Evolutionary conservation across 2,329 filamentous ascomycete species (phyloP).

Genomic region (Calycina marina): DNA sequence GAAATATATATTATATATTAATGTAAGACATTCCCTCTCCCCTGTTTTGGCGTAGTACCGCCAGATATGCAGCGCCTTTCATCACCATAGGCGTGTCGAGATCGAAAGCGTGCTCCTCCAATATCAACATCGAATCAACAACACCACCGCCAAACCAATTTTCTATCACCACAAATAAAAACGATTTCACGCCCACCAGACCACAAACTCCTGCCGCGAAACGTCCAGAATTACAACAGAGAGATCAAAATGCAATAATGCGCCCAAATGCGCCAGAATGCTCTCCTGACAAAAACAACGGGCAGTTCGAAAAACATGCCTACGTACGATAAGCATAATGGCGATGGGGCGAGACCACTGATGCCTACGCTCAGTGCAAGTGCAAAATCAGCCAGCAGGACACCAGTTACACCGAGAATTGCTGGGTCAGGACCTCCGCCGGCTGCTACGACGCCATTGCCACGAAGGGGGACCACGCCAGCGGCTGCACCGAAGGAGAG

Average conservation of each 20-base stretch:
- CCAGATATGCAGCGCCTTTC: too few relatives aligned
- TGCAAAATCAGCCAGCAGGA: constrained; percentile 36
- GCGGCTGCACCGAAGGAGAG: constrained; percentile 28
- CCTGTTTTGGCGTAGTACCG: too few relatives aligned
- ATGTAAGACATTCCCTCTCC: too few relatives aligned
- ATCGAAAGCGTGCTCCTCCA: too few relatives aligned
- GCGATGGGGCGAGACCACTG: constrained; percentile 34
- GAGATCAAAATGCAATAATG: constrained; percentile 30
- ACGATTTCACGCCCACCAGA: neutral
- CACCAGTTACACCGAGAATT: constrained; percentile 44
- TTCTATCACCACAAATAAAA: too few relatives aligned
- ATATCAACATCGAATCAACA: too few relatives aligned
- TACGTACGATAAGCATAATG: constrained; percentile 34
- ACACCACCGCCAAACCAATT: too few relatives aligned
- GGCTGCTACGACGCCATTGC: constrained; percentile 19
- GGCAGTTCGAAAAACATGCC: constrained; percentile 25
- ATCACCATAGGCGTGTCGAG: too few relatives aligned
- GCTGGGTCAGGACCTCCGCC: constrained; percentile 23
- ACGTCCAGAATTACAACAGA: constrained; percentile 13
- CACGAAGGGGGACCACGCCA: constrained; percentile 27
- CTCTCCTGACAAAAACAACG: constrained; percentile 14
- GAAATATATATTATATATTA: too few relatives aligned
- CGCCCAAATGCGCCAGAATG: constrained; percentile 23
- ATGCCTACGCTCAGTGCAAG: constrained; percentile 55
- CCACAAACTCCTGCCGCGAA: neutral